Evolutionary conservation across 2,329 filamentous ascomycete genomes (phyloP), one percentile per base, ranked within the genome.

Genomic region (Camptophora hylomeconis): DNA sequence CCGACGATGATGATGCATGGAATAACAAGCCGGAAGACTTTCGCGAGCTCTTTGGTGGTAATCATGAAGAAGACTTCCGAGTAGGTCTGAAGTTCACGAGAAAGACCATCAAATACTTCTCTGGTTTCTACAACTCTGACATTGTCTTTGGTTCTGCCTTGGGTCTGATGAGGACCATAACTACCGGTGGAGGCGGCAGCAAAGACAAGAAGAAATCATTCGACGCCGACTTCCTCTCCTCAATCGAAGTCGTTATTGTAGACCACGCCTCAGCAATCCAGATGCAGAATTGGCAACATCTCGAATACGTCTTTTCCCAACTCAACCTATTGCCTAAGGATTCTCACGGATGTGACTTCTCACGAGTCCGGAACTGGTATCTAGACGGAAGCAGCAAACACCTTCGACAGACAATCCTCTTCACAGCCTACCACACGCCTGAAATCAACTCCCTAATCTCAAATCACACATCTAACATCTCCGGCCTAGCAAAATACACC

Each of bases 211-310:
- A 78, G 50, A 74, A 73, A 20, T 30, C 28, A 40, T 57, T 69
- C 19, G 87, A 95, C 51, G 75, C 72, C 44, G 89, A 98, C 54
- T 98, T 93, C 50, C 65, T 98, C 9, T 30, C 80, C 33, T 95
- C 87, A 1, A 81, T 98, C 45, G 89, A 98, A 56, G 57, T 98
- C 28, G 75, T 89, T 17, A 66, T 95, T 25, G 67, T 93, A 36
- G 89, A 98, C 52, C 86, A 95, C 55, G 79, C 83, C 8, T 86
- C 95, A 53, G 84, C 84, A 0, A 69, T 94, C 22, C 70, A 92
- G 6, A 94, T 94, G 84, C 89, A 98, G 53, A 95, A 93, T 52
- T 95, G 87, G 86, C 84, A 94, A 47, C 87, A 98, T 50, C 72
- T 94, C 36, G 81, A 92, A 52, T 81, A 80, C 51, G 80, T 94